Evolutionary conservation across 1,284 basidiomycete species (phyloP).

Genomic region (Xerocomus minutiporus): DNA sequence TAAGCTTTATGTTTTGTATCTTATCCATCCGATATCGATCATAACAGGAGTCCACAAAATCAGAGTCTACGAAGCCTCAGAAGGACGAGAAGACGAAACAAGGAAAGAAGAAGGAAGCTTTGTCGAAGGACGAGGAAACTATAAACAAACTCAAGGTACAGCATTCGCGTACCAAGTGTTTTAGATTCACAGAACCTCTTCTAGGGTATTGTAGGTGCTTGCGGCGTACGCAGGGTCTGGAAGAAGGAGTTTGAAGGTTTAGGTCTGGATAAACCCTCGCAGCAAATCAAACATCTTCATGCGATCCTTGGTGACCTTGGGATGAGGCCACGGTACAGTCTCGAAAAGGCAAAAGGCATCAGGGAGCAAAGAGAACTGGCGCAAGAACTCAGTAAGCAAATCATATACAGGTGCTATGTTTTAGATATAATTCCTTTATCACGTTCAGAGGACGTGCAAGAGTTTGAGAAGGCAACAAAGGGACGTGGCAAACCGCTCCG

Average conservation of each 20-base stretch:
- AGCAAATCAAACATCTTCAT: constrained; percentile 65
- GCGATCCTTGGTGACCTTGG: constrained; percentile 67
- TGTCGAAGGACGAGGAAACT: constrained; percentile 53
- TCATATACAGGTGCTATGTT: background rate
- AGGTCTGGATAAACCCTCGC: constrained; percentile 50
- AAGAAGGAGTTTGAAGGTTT: constrained; percentile 59
- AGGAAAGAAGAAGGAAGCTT: constrained; percentile 26
- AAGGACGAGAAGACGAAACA: constrained; percentile 22
- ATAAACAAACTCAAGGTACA: constrained; percentile 57
- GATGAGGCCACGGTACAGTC: constrained; percentile 72
- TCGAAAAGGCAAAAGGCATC: constrained; percentile 76
- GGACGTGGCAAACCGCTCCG: constrained; percentile 16
- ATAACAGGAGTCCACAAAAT: constrained; percentile 13
- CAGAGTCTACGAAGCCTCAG: constrained; percentile 16
- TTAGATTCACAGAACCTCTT: background rate
- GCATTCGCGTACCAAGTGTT: background rate
- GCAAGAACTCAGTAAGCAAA: constrained; percentile 67
- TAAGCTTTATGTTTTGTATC: constrained; percentile 1
- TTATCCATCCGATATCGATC: background rate
- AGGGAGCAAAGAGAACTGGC: constrained; percentile 69
- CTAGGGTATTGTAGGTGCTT: constrained; percentile 68
- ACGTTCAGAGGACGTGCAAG: constrained; percentile 58
- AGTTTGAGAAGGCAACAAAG: constrained; percentile 46
- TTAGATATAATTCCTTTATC: constrained; percentile 1
- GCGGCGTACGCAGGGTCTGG: constrained; percentile 81